Evolutionary conservation across 192 early-diverging fungal genomes (phyloP).

Genomic region (Coemansia reversa): DNA sequence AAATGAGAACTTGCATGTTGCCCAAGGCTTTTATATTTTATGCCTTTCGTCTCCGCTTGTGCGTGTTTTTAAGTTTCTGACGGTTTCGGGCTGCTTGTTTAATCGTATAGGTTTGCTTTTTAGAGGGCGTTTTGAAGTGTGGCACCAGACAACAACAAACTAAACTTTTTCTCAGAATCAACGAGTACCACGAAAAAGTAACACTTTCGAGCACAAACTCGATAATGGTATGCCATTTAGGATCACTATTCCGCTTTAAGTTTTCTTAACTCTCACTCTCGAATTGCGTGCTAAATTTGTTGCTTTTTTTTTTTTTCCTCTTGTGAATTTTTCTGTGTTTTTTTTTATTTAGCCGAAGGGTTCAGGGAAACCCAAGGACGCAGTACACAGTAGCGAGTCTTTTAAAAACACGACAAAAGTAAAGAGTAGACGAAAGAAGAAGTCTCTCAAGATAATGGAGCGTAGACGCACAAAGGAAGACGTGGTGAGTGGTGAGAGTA

Average conservation of each 20-base stretch:
- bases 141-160: neutral
- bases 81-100: neutral
- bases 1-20: neutral
- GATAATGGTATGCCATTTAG: neutral
- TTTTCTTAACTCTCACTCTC: neutral
- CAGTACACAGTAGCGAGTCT: neutral
- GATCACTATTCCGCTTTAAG: neutral
- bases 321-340: neutral
- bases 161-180: no score
- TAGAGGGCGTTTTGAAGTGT: neutral
- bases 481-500: slow-evolving; percentile 4
- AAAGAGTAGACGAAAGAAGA: neutral
- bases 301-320: neutral
- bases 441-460: neutral
- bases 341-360: neutral
- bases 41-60: neutral
- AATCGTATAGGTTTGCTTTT: neutral
- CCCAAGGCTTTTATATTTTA: neutral
- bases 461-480: neutral
- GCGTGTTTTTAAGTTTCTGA: neutral
- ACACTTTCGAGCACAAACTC: no score
- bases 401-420: neutral
- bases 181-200: neutral
- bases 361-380: neutral
- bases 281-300: neutral